Percentiles rank a stretch among this genome's conserved stretches.
These are phyloP conservation scores for Pseudocercospora fijiensis DNA, from an alignment of 2,329 filamentous ascomycete species.

Conservation along the genomic window DNA sequence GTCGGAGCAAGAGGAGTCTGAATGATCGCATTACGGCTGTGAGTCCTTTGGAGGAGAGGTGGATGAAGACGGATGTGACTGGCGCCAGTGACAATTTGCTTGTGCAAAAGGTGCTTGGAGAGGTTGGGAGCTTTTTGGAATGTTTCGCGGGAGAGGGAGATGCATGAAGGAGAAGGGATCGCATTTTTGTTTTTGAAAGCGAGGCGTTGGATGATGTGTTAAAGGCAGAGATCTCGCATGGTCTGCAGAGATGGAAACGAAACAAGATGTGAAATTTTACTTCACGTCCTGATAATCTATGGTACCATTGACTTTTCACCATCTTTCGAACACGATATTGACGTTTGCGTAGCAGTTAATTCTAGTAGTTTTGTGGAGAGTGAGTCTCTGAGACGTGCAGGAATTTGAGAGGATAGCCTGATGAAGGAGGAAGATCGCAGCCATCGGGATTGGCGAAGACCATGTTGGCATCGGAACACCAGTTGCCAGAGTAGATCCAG, in stretches of 20 bases:
- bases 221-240: not conserved
- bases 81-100: constrained; percentile 55
- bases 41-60: constrained; percentile 69
- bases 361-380: too few species aligned
- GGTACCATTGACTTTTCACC: too few species aligned
- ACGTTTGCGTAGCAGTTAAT: too few species aligned
- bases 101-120: constrained; percentile 71
- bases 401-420: too few species aligned
- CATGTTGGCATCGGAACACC: too few species aligned
- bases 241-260: not conserved
- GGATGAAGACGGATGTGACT: constrained; percentile 50
- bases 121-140: constrained; percentile 59
- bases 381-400: too few species aligned
- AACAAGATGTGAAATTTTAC: not conserved
- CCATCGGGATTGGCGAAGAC: too few species aligned
- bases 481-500: too few species aligned
- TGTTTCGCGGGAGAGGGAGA: constrained; percentile 39
- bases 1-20: constrained; percentile 62
- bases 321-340: too few species aligned
- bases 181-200: not conserved
- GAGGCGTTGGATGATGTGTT: not conserved
- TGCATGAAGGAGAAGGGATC: not conserved
- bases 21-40: constrained; percentile 71
- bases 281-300: too few species aligned
- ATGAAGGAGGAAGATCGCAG: too few species aligned